phyloP scores from a whole-genome alignment of 2,329 filamentous ascomycete species.

The Cladosporium sp. region DNA sequence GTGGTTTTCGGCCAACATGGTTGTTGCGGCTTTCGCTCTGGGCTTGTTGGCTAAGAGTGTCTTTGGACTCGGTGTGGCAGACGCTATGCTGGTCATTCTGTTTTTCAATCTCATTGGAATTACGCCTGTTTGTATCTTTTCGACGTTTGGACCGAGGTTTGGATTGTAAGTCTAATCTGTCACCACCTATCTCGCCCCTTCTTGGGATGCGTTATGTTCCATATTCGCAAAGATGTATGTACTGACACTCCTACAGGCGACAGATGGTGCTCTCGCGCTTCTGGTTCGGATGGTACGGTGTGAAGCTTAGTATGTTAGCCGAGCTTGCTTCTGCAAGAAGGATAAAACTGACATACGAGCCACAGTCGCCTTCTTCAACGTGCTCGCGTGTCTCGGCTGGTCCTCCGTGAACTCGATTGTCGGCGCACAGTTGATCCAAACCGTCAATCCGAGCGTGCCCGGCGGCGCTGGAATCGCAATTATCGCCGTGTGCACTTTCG shows the following conservation, averaged over 20 bases:
- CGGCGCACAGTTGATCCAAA: conserved; percentile 72
- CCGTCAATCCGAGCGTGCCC: conserved; percentile 65
- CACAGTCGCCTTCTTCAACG: conserved; percentile 64
- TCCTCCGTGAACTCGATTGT: conserved; percentile 75
- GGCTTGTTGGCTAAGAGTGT: conserved; percentile 65
- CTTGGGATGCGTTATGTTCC: background rate
- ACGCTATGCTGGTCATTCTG: conserved; percentile 66
- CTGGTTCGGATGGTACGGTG: conserved; percentile 58
- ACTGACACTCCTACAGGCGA: conserved; percentile 34
- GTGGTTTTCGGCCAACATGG: conserved; percentile 77
- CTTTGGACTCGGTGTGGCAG: conserved; percentile 68
- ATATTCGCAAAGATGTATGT: background rate
- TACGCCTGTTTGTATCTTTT: conserved; percentile 70
- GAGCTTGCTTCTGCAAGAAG: conserved; percentile 12
- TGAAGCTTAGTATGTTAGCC: conserved; percentile 38
- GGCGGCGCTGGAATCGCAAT: conserved; percentile 72
- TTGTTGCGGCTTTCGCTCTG: conserved; percentile 71
- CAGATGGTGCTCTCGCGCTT: conserved; percentile 78
- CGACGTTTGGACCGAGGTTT: conserved; percentile 70
- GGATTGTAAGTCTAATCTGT: conserved; percentile 48
- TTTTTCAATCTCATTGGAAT: conserved; percentile 75
- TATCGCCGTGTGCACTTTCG: conserved; percentile 63
- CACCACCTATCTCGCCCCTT: too few relatives aligned
- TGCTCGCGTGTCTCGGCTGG: conserved; percentile 72
- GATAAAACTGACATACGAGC: conserved; percentile 13